Evolutionary conservation across 2,329 filamentous ascomycete species (phyloP), one percentile per base, ranked within the genome.

Genomic region (Clarireedia hainanense): DNA sequence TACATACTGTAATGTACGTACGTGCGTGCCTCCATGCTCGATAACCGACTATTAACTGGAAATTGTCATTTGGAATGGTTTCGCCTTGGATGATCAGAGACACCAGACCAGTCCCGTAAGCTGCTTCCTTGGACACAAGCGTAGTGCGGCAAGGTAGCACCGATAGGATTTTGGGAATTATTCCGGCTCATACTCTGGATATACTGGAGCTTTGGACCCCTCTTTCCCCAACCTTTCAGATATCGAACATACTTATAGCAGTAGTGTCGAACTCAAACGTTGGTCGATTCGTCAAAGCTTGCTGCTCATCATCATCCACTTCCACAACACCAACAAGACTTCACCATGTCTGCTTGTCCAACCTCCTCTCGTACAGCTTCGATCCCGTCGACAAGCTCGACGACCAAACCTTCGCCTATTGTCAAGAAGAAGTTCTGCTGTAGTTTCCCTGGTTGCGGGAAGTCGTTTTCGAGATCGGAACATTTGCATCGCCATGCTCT

Each of bases 401-500:
- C 63, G 39, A 57, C 36, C 26, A 55, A 52, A 12, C 51, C 60
- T 20, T 34, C 30, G 57, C 58, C 12, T 36, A 15, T 50, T 14
- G 52, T 26, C 12, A 68, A 67, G 60, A 69, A 68, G 59, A 71
- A 68, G 59, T 73, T 72, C 60, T 61, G 63, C n/a, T 76, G 75
- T 57, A 65, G 64, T 48, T 71, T 69, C 55, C 67, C 70, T 9
- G 67, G 64, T 39, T 78, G 76, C 60, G 70, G 68, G 48, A 75
- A 76, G 58, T 71, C 70, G 23, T 79, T 79, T 64, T 76, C 75
- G 7, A 70, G 76, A 39, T 74, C 75, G 3, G 76, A 79, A 59
- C 76, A 79, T 69, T 68, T 79, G 15, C 75, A 76, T 54, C 70
- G 76, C 17, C 77, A 80, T 63, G 70, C 73, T n/a, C 67, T 79